Evolutionary conservation across 306 rosid genomes (phyloP).

Genomic region (Mimosa bimucronata): DNA sequence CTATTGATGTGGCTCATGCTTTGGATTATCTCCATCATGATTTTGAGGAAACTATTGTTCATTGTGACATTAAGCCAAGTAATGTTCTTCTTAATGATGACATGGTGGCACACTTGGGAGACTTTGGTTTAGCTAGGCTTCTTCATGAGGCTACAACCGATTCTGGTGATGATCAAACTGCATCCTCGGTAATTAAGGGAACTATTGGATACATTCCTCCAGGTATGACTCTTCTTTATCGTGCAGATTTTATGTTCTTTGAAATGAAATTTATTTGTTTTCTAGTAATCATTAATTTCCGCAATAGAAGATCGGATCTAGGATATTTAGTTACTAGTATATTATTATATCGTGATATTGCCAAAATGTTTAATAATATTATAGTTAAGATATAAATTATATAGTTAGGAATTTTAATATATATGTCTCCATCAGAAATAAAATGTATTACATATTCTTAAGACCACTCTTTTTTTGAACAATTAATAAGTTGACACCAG

Average conservation of each 20-base stretch:
- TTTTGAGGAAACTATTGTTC: neutral
- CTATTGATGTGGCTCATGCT: too few species aligned
- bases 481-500: too few species aligned
- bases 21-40: too few species aligned
- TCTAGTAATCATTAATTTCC: neutral
- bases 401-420: too few species aligned
- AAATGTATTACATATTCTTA: too few species aligned
- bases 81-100: neutral
- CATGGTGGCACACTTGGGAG: neutral
- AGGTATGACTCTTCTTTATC: constrained; percentile 11
- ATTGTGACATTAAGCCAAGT: neutral
- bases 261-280: neutral
- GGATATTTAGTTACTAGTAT: neutral
- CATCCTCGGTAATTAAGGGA: constrained; percentile 26
- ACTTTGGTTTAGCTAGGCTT: neutral
- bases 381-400: too few species aligned
- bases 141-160: neutral
- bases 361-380: too few species aligned
- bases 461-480: too few species aligned
- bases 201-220: constrained; percentile 46
- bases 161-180: neutral
- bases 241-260: too few species aligned
- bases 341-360: too few species aligned
- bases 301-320: too few species aligned
- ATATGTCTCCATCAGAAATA: too few species aligned